These are phyloP conservation scores for Syncephalastrum racemosum DNA, from an alignment of 371 early-diverging fungal genomes.

Conservation along the genomic window DNA sequence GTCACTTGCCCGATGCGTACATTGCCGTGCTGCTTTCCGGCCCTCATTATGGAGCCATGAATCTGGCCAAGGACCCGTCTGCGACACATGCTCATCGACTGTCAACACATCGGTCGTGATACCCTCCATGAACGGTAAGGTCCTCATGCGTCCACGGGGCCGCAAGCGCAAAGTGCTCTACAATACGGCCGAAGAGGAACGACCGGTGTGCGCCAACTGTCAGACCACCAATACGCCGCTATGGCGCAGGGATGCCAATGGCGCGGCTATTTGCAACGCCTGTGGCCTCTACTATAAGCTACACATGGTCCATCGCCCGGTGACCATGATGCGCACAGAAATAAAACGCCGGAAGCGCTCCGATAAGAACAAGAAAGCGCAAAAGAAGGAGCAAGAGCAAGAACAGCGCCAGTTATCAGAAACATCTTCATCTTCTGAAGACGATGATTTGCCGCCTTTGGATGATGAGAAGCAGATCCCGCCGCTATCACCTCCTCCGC, in stretches of 20 bases:
- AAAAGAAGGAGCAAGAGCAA: no score
- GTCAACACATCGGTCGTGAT: conserved; percentile 13
- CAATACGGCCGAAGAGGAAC: not conserved
- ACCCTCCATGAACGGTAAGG: conserved; percentile 1
- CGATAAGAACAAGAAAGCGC: no score
- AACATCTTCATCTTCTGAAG: no score
- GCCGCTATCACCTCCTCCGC: no score
- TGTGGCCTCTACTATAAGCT: not conserved
- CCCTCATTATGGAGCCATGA: conserved; percentile 40
- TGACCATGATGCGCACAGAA: conserved; percentile 4
- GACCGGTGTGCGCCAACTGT: conserved; percentile 3
- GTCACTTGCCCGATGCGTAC: conserved; percentile 36
- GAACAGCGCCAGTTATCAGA: no score
- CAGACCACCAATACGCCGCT: not conserved
- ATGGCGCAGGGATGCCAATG: not conserved
- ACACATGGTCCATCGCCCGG: not conserved
- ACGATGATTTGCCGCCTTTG: no score
- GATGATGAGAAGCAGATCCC: no score
- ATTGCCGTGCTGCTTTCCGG: conserved; percentile 35
- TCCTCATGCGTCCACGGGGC: conserved; percentile 4
- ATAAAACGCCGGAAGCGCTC: no score
- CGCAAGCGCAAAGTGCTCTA: conserved; percentile 5
- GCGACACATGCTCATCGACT: conserved; percentile 24
- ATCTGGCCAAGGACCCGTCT: conserved; percentile 42
- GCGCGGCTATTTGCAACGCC: not conserved